Evolutionary conservation across 768 basidiomycete genomes (phyloP).

Genomic region (Tricholoma sp.): DNA sequence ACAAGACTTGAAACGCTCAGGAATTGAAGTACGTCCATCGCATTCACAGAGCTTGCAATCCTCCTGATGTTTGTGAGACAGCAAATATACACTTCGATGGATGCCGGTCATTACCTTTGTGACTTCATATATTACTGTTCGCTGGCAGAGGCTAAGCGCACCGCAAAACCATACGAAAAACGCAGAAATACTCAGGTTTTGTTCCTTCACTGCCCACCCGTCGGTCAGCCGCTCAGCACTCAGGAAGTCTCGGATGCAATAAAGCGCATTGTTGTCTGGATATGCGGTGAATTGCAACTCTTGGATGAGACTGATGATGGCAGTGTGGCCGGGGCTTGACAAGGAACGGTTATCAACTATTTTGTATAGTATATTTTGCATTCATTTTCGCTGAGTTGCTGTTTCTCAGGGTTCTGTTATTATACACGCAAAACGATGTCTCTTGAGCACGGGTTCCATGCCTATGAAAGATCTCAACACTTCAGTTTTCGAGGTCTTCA

Average conservation of each 20-base stretch:
- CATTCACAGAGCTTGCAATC: not conserved
- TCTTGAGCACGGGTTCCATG: not conserved
- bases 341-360: not conserved
- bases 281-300: conserved; percentile 38
- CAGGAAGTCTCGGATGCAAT: conserved; percentile 66
- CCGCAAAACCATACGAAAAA: conserved; percentile 37
- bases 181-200: conserved; percentile 47
- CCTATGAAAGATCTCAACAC: no score
- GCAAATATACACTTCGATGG: conserved; percentile 70
- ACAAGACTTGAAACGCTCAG: conserved; percentile 46
- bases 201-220: conserved; percentile 69
- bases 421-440: not conserved
- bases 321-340: not conserved
- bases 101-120: conserved; percentile 71
- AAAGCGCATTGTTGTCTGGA: conserved; percentile 56
- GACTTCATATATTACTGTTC: conserved; percentile 78
- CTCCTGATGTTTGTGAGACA: conserved; percentile 21
- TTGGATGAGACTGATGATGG: conserved; percentile 21
- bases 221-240: conserved; percentile 56
- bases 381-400: not conserved
- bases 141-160: conserved; percentile 60
- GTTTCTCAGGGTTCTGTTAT: not conserved
- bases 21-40: conserved; percentile 38
- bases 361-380: not conserved
- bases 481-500: no score